phyloP scores from a whole-genome alignment of 768 basidiomycete species.

The Termitomyces sp. region DNA sequence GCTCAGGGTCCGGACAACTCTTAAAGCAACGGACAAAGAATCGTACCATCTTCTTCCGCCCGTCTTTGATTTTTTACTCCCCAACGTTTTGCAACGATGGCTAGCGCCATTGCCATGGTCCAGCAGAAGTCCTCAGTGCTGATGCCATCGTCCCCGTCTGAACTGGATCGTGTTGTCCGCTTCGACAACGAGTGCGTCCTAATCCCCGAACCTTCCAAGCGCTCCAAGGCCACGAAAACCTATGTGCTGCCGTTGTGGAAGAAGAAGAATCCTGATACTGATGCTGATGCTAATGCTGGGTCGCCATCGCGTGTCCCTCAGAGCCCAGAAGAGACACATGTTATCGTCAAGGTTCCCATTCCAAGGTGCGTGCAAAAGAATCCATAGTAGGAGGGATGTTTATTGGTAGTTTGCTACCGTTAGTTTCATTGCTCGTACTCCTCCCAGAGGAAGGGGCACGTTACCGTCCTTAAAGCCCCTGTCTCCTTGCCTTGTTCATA shows the following conservation, averaged over 20 bases:
- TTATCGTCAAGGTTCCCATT: conserved; percentile 57
- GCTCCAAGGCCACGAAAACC: conserved; percentile 54
- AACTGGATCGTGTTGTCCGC: conserved; percentile 41
- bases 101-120: conserved; percentile 6
- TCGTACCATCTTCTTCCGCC: conserved; percentile 13
- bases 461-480: conserved; percentile 33
- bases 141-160: conserved; percentile 4
- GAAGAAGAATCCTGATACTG: conserved; percentile 24
- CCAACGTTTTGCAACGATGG: conserved; percentile 13
- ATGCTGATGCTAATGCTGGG: conserved; percentile 19
- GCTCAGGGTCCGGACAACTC: conserved; percentile 10
- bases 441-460: conserved; percentile 30
- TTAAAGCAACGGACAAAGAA: conserved; percentile 7
- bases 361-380: conserved; percentile 41
- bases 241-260: conserved; percentile 69
- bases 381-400: neutral
- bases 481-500: conserved; percentile 53
- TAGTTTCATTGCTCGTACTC: conserved; percentile 42
- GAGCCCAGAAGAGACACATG: conserved; percentile 34
- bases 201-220: conserved; percentile 58
- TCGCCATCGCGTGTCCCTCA: conserved; percentile 11
- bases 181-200: conserved; percentile 72
- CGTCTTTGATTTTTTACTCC: conserved; percentile 1
- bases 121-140: conserved; percentile 9
- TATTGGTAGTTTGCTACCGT: conserved; percentile 2